Base-by-base conservation (phyloP, 2,329 filamentous ascomycete genomes). In the Tympanopsis confertula region DNA sequence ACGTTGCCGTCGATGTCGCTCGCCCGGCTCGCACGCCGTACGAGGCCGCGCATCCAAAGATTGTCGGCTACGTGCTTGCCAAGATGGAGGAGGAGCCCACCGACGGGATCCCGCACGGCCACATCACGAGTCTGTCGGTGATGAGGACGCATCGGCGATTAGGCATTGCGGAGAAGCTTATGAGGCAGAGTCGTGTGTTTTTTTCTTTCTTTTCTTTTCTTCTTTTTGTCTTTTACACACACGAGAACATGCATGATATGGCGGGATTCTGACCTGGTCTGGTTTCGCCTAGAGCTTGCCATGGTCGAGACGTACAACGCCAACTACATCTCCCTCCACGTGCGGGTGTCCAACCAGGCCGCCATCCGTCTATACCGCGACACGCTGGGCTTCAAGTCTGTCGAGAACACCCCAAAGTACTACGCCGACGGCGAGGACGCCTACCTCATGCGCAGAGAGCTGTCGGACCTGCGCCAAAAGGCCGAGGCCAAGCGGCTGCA, bases 1-100 rank as follows among this genome's bases (percentile, higher is more conserved):
- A 88, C 62, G 89, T 98, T 40, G 91, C 91, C 50, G 87, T 98
- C 51, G 89, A 96, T 60, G 80, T 88, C 41, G 84, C 82, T 15
- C 77, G 86, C 26, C 84, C 86, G 20, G 74, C 73, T 49, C 81
- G 81, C 56, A 77, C 80, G 1, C 80, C 81, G 35, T 85, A 89
- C 61, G 84, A 93, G 22, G 22, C 22, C n/a, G 22, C 22, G 59
- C 89, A 93, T 51, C 91, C 91, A 47, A 94, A 95, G 63, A 94
- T 98, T 43, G 91, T 98, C 19, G 91, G 91, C 51, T 98, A 98
- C 57, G 91, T 98, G n/a, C 78, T 98, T 19, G 91, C 91, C 38
- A 98, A 98, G 72, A 96, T 98, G 88, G 91, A 98, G 62, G 91
- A 98, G 66, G 91, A 96, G 60, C 89, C 89, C 5, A 56, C 81